Base-by-base conservation (phyloP, 108 stramenopile species). In the Parmales sp. region DNA sequence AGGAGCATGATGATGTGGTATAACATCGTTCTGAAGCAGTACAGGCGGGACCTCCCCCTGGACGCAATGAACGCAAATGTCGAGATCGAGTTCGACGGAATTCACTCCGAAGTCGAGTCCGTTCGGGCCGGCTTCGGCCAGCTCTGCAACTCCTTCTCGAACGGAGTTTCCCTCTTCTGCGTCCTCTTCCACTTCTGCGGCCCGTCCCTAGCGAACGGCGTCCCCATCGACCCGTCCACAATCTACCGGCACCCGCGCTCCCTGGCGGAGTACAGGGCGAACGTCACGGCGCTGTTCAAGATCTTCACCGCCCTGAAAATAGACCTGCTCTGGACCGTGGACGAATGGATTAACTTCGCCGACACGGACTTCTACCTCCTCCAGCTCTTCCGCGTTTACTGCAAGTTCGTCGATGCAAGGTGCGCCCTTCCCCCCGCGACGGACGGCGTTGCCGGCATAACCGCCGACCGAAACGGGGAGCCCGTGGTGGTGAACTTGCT, bases 311-410 rank as follows among this genome's bases (percentile, higher is more conserved):
- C 68, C 25, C 38, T 69, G 20, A 9, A 39, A 9, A 0, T 69
- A 5, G 39, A 39, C 50, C 18, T 45, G 22, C 38, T 69, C 39
- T 69, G 68, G 68, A 13, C 25, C 29, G 44, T 28, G 3, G 68
- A 69, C 49, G 68, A 69, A 2, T 69, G 38, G 38, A 50, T 43
- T 20, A 69, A 45, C 37, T 69, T 39, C 63, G 37, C 43, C 63
- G 69, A 69, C 63, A 46, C 43, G 43, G 69, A 69, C 39, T 63
- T 69, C 39, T 25, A 51, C 31, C 36, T 69, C 25, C 45, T 46
- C 44, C 69, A 69, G 44, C 60, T 69, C 39, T 44, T 48, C 65
- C 25, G 25, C 43, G 2, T 66, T 43, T 43, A 44, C 65, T 18
- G 6, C 20, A 39, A 41, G 22, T 66, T 66, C 25, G 39, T 39